Conservation (phyloP, 1,284 basidiomycete genomes). For the Cryptococcus sp. region DNA sequence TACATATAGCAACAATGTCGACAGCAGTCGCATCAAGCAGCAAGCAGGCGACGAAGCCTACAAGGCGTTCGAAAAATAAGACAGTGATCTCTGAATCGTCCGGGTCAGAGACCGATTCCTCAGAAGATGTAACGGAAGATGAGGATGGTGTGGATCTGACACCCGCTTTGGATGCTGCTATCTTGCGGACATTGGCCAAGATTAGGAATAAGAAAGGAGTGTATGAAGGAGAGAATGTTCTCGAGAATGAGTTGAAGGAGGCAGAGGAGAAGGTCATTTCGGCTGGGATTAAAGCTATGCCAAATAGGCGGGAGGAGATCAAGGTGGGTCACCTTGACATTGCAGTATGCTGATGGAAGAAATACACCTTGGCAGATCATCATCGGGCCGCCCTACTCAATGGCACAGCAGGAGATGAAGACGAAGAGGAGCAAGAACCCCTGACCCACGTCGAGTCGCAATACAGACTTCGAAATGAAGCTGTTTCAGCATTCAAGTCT, state of each 20-base stretch:
- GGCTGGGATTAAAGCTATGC: constrained; percentile 46
- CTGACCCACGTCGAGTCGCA: constrained; percentile 79
- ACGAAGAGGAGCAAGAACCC: constrained; percentile 32
- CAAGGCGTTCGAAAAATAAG: constrained; percentile 7
- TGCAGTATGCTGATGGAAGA: constrained; percentile 26
- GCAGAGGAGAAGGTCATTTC: constrained; percentile 31
- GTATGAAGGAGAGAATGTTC: constrained; percentile 63
- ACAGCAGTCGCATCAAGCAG: not conserved
- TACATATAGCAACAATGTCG: not conserved
- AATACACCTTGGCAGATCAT: constrained; percentile 50
- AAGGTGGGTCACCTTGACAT: constrained; percentile 22
- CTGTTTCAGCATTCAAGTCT: constrained; percentile 63
- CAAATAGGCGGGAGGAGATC: constrained; percentile 48
- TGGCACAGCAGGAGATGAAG: constrained; percentile 15
- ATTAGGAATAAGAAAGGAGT: constrained; percentile 80
- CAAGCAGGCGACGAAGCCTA: not conserved
- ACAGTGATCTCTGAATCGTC: too few relatives aligned
- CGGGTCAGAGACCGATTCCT: constrained; percentile 61
- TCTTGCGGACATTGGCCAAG: constrained; percentile 81
- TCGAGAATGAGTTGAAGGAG: constrained; percentile 59
- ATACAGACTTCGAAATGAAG: constrained; percentile 68
- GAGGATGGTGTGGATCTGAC: constrained; percentile 95
- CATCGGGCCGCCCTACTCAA: constrained; percentile 48
- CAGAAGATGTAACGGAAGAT: constrained; percentile 74
- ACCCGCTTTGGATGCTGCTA: constrained; percentile 89